Conservation (phyloP, 2,329 filamentous ascomycete species). For the Parasarocladium wereldwijsianum region DNA sequence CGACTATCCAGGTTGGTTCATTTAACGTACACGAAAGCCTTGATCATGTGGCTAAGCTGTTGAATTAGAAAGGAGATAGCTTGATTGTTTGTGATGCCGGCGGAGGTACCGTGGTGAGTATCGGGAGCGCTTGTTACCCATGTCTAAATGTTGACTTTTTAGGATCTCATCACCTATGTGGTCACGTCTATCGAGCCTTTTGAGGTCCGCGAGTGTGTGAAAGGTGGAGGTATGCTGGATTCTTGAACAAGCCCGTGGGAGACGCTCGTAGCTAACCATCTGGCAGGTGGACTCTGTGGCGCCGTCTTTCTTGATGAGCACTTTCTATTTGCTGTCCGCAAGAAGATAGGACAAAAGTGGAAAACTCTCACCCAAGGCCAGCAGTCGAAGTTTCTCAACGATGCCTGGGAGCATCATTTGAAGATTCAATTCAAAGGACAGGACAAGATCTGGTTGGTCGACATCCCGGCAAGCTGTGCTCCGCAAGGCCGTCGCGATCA, state of each 20-base stretch:
- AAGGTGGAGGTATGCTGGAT: slow-evolving; percentile 18
- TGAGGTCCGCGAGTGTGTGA: slow-evolving; percentile 19
- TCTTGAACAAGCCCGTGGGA: background rate
- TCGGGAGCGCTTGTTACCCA: background rate
- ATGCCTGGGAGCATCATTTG: slow-evolving; percentile 15
- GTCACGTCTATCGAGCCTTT: slow-evolving; percentile 11
- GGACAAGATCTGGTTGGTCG: background rate
- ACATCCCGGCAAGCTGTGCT: slow-evolving; percentile 1
- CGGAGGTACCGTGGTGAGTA: slow-evolving; percentile 19
- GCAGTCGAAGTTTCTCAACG: slow-evolving; percentile 10
- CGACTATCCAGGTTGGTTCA: background rate
- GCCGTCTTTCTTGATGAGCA: slow-evolving; percentile 23
- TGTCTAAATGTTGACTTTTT: background rate
- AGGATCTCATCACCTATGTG: slow-evolving; percentile 27
- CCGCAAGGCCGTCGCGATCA: background rate
- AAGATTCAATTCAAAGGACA: slow-evolving; percentile 8
- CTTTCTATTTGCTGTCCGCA: slow-evolving; percentile 14
- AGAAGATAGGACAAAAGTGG: slow-evolving; percentile 2
- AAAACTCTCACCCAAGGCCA: background rate
- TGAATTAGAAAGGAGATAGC: background rate
- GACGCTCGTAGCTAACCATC: background rate
- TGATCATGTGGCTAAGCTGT: no score
- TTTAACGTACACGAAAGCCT: slow-evolving; percentile 9
- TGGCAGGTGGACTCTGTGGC: slow-evolving; percentile 21
- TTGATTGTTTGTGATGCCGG: slow-evolving; percentile 22